Percentiles rank a stretch among this genome's conserved stretches.
Conservation (phyloP, 345 rosid genomes). For the Citrus maxima region DNA sequence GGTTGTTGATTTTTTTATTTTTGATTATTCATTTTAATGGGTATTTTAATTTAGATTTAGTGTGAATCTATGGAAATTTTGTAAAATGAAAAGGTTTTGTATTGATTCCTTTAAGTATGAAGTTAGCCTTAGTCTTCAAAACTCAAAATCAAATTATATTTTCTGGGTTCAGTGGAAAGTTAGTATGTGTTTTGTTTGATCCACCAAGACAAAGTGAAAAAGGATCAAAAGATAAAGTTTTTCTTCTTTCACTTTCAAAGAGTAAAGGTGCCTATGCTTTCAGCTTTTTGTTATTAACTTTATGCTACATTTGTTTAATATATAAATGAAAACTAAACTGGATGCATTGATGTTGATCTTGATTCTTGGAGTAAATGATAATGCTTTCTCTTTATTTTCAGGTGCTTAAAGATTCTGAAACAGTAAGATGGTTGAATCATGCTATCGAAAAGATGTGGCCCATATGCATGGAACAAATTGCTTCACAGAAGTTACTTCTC, state of each 20-base stretch:
- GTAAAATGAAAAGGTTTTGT: not conserved
- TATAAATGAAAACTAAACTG: not conserved
- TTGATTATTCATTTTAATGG: not conserved
- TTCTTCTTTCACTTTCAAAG: not conserved
- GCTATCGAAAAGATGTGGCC: slow-evolving; percentile 93
- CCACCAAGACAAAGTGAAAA: not conserved
- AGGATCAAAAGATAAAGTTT: not conserved
- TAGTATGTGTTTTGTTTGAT: not conserved
- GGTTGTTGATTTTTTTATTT: not conserved
- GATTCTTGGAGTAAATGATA: not conserved
- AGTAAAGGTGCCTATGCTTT: not conserved
- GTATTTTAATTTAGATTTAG: not conserved
- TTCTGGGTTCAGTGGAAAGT: not conserved
- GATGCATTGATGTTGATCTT: not conserved
- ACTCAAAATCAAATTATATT: not conserved
- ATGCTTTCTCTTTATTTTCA: slow-evolving; percentile 24
- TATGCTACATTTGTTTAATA: not conserved
- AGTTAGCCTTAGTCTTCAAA: not conserved
- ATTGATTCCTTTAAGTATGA: not conserved
- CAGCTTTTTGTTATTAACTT: not conserved
- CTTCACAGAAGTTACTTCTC: slow-evolving; percentile 83
- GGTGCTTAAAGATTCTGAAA: slow-evolving; percentile 86
- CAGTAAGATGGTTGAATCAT: slow-evolving; percentile 88
- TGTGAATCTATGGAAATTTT: not conserved
- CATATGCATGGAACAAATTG: slow-evolving; percentile 82